Base-by-base conservation (phyloP, 768 basidiomycete genomes). In the Lactarius akahatsu region DNA sequence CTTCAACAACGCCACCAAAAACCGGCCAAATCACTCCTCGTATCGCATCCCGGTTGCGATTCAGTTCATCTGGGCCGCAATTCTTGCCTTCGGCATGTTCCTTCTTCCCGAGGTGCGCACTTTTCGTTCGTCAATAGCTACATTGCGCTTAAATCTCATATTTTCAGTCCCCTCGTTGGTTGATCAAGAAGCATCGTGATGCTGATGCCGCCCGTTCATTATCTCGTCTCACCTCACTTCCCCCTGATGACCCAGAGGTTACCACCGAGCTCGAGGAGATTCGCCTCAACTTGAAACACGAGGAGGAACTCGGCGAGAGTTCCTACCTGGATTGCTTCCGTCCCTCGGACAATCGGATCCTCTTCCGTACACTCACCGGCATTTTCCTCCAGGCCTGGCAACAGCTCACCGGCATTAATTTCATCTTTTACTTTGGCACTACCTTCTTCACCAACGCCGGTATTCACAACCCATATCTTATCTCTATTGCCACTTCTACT, bases 41-140 rank as follows among this genome's bases (percentile, higher is more conserved):
- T 91, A 54, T 89, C 86, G 90, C 30, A 87, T 92, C 69, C 90
- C 90, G 11, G 90, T 89, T 89, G 87, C 87, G 63, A 76, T 92
- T 32, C 91, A 92, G 73, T 82, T 89, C 80, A 90, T 93, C 61
- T 90, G 90, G 28, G 91, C 88, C 8, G 81, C 90, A 65, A 63
- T 93, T 13, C 81, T 92, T 32, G 84, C 83, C 57, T 28, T 83
- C 9, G 88, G 90, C 55, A 91, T 92, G 89, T 59, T 80, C 13
- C 65, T 81, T 68, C 88, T 90, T 80, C 89, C 87, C 0, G 87
- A 88, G 72, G 65, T 66, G 40, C 15, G 61, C 23, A 10, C 8
- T 30, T 61, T 57, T 16, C 1, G 8, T 18, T 56, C 9, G n/a
- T 41, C 36, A 58, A 57, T 16, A 32, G 41, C 11, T 13, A 10